Conservation (phyloP, 2,329 filamentous ascomycete species). For the Pestalotiopsis sp. region DNA sequence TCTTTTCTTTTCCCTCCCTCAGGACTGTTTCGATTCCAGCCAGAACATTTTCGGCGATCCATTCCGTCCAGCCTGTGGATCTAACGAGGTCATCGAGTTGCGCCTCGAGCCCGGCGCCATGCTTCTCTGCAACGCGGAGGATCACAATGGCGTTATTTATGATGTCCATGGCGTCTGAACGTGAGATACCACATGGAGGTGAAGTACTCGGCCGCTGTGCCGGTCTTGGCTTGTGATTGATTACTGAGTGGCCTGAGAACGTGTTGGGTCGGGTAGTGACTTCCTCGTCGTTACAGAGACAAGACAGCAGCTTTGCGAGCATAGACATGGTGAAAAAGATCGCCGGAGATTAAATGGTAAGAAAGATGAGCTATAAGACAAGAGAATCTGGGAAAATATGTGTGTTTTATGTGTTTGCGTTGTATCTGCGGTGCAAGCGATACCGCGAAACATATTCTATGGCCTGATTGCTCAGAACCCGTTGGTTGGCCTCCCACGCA, state of each 20-base stretch:
- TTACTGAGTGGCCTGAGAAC: background rate
- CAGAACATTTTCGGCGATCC: conserved; percentile 31
- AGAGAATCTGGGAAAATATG: background rate
- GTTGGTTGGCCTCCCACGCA: background rate
- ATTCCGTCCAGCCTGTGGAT: conserved; percentile 31
- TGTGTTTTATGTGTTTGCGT: background rate
- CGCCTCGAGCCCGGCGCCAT: conserved; percentile 21
- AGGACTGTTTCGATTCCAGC: conserved; percentile 28
- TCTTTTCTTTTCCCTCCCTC: conserved; percentile 23
- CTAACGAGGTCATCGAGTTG: conserved; percentile 30
- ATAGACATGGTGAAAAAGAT: background rate
- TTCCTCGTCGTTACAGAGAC: background rate
- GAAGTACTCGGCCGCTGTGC: background rate
- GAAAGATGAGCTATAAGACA: background rate
- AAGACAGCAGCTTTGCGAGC: background rate
- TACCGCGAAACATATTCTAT: too few relatives aligned
- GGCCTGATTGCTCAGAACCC: background rate
- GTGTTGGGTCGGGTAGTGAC: background rate
- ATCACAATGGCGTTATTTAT: background rate
- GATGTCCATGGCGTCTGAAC: background rate
- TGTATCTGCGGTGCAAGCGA: background rate
- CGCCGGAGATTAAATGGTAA: background rate
- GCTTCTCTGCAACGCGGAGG: conserved; percentile 25
- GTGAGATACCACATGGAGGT: background rate
- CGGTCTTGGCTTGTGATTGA: background rate